Percentiles rank a stretch among this genome's conserved stretches.
Evolutionary conservation across 371 early-diverging fungal genomes (phyloP).

Genomic region (Zancudomyces culisetae): DNA sequence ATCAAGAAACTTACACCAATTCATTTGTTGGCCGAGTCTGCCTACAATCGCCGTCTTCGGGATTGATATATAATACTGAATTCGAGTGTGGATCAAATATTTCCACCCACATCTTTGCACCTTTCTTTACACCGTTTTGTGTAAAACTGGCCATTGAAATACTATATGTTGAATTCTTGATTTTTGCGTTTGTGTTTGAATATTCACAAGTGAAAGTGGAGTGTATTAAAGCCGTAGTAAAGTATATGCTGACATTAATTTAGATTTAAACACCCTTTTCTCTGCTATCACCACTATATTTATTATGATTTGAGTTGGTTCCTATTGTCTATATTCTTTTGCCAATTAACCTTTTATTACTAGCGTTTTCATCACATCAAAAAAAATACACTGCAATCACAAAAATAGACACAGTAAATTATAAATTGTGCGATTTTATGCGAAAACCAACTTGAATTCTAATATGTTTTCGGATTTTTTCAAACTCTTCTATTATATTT

Average conservation of each 20-base stretch:
- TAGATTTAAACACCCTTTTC: neutral
- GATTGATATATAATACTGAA: slow-evolving; percentile 61
- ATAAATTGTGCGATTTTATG: neutral
- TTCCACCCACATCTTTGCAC: slow-evolving; percentile 39
- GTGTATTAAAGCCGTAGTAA: neutral
- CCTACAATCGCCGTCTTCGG: slow-evolving; percentile 16
- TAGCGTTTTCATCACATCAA: neutral
- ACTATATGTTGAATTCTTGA: neutral
- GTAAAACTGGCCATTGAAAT: neutral
- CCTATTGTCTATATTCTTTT: neutral
- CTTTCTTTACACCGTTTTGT: neutral
- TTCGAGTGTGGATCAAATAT: slow-evolving; percentile 64
- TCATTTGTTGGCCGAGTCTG: neutral
- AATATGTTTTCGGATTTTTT: neutral
- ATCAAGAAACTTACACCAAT: slow-evolving; percentile 7
- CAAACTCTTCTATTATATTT: too few relatives aligned
- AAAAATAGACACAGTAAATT: neutral
- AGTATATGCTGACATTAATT: neutral
- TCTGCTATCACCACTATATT: neutral
- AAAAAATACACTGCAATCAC: neutral
- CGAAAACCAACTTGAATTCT: neutral
- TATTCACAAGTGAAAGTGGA: neutral
- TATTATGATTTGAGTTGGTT: neutral
- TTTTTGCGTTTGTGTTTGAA: neutral
- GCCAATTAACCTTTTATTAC: neutral